Evolutionary conservation across 768 basidiomycete genomes (phyloP).

Genomic region (Boletales sp.): DNA sequence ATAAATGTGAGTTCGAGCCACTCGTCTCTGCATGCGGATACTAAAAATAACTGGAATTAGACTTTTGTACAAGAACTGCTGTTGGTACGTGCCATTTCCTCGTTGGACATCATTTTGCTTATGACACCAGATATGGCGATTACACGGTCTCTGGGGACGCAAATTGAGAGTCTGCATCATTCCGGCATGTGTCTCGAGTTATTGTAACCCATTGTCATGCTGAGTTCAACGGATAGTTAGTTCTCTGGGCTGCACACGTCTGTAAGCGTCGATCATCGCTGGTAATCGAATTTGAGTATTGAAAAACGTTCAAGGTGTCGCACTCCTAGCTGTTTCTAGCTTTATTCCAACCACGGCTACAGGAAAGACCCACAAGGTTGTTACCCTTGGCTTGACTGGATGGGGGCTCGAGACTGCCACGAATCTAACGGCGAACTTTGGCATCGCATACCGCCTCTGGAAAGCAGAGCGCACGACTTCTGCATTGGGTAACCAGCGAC

Average conservation of each 20-base stretch:
- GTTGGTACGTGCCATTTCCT: conserved; percentile 3
- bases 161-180: conserved; percentile 9
- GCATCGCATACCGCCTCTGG: conserved; percentile 19
- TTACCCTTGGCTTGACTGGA: conserved; percentile 9
- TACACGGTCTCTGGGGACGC: conserved; percentile 16
- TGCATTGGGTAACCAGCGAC: conserved; percentile 3
- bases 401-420: conserved; percentile 18
- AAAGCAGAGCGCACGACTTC: conserved; percentile 1
- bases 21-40: not conserved
- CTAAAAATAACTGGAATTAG: not conserved
- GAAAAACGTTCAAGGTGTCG: conserved; percentile 7
- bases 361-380: not conserved
- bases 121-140: conserved; percentile 20
- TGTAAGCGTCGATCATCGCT: conserved; percentile 9
- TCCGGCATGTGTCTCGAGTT: conserved; percentile 8
- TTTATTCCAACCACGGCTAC: conserved; percentile 12
- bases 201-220: not conserved
- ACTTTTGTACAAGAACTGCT: conserved; percentile 17
- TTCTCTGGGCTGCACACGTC: conserved; percentile 15
- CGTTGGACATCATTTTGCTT: not conserved
- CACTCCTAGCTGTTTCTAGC: not conserved
- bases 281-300: not conserved
- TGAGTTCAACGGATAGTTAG: conserved; percentile 7
- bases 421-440: conserved; percentile 14
- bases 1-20: conserved; percentile 11